These are phyloP conservation scores for Paecilomyces sp. DNA, from an alignment of 2,329 filamentous ascomycete species.

Conservation along the genomic window DNA sequence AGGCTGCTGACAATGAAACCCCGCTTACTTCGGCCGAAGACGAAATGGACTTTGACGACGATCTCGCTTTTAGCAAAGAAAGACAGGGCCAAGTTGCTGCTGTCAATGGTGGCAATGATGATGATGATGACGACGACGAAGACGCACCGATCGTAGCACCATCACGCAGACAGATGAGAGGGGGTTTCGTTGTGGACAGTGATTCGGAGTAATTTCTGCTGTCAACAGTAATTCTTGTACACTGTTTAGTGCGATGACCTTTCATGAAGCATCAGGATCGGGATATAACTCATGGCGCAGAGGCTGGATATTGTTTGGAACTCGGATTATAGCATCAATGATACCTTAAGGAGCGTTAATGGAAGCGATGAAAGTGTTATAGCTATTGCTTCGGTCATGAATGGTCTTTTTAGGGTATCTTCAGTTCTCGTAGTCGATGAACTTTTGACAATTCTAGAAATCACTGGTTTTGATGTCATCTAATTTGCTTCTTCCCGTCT, in stretches of 20 bases:
- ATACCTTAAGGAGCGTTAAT: background rate
- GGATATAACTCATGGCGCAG: background rate
- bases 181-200: constrained; percentile 36
- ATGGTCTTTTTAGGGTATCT: background rate
- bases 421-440: background rate
- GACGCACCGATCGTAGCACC: constrained; percentile 20
- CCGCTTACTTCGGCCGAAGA: constrained; percentile 22
- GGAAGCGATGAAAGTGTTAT: background rate
- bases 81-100: constrained; percentile 1
- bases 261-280: constrained; percentile 18
- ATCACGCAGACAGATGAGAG: constrained; percentile 27
- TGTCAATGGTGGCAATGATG: constrained; percentile 4
- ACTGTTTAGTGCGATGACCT: constrained; percentile 14
- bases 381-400: background rate
- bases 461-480: background rate
- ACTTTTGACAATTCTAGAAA: background rate
- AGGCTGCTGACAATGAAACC: constrained; percentile 12
- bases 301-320: background rate
- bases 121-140: constrained; percentile 23
- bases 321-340: background rate
- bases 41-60: constrained; percentile 26
- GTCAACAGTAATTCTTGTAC: background rate
- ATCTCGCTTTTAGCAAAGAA: constrained; percentile 24
- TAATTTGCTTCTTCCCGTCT: background rate
- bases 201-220: constrained; percentile 30